phyloP scores from a whole-genome alignment of 2,329 filamentous ascomycete genomes.

The Scedosporium aurantiacum region DNA sequence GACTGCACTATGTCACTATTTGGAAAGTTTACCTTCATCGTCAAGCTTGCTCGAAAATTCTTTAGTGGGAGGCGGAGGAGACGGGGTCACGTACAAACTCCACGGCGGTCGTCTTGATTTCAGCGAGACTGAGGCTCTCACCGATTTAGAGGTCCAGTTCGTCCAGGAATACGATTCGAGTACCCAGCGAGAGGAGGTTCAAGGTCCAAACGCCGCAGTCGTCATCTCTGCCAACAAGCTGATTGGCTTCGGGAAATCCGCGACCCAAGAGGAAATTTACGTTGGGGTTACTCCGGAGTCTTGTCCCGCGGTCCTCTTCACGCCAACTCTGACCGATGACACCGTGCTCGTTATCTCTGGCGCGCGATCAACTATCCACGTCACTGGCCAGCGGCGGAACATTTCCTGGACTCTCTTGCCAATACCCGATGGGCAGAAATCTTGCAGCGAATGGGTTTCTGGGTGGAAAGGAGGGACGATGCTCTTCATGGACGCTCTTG shows the following conservation, averaged over 20 bases:
- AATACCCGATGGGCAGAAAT: background rate
- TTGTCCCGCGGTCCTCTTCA: conserved; percentile 22
- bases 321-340: conserved; percentile 17
- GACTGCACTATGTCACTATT: conserved; percentile 18
- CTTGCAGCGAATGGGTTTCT: background rate
- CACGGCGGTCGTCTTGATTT: background rate
- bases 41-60: background rate
- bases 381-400: conserved; percentile 19
- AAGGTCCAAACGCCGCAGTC: conserved; percentile 16
- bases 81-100: background rate
- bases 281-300: conserved; percentile 22
- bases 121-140: background rate
- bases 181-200: conserved; percentile 9
- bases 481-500: conserved; percentile 25
- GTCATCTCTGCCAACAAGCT: conserved; percentile 23
- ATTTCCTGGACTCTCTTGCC: conserved; percentile 14
- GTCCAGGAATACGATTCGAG: background rate
- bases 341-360: conserved; percentile 17
- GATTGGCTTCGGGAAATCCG: conserved; percentile 24
- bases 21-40: conserved; percentile 9
- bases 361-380: conserved; percentile 18
- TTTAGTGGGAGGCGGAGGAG: background rate
- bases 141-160: background rate
- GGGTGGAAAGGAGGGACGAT: conserved; percentile 17
- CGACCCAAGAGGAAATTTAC: conserved; percentile 24